Evolutionary conservation across 2,329 filamentous ascomycete genomes (phyloP), one percentile per base, ranked within the genome.

Genomic region (Xylaria polymorpha): DNA sequence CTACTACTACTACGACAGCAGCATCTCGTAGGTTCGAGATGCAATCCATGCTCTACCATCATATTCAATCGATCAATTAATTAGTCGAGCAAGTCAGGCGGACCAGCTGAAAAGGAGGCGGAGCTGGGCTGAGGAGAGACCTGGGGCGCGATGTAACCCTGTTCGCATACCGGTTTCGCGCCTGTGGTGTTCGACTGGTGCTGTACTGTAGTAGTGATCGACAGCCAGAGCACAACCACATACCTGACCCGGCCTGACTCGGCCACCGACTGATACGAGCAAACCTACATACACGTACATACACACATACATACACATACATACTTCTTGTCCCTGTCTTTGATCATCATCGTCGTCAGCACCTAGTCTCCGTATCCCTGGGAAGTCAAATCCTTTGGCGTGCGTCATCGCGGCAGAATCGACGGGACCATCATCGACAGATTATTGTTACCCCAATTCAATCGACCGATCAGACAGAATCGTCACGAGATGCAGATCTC

Each of bases 181-280:
- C 43, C 60, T 60, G 35, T 59, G 43, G 22, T 56, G 22, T 59
- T 67, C 37, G 18, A 12, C 25, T 18, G 20, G 46, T 29, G 25
- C 25, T 29, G 4, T 29, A 4, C 25, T 29, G 25, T 29, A n/a
- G 25, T 29, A n/a, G 55, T 44, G 68, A 70, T 70, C 64, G 57
- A 53, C 65, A 44, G 68, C 58, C 29, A 55, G 64, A 32, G 53
- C 35, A 44, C 35, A 22, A n/a, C 29, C 46, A 46, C 61, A 39
- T 69, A 58, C 64, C 60, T 64, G 62, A 51, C 43, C 41, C 48
- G 48, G 51, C 61, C 56, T 37, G 29, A 68, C 50, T 65, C 68
- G 68, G 68, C 62, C 68, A 70, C 65, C 68, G 68, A 70, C 61
- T 68, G 51, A 70, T 70, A 68, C 68, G 61, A 68, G 58, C 56